A percentile compares a stretch with the other conserved stretches of the same genome.
Evolutionary conservation across 2,329 filamentous ascomycete genomes (phyloP).

Genomic region (Neurospora sp.): DNA sequence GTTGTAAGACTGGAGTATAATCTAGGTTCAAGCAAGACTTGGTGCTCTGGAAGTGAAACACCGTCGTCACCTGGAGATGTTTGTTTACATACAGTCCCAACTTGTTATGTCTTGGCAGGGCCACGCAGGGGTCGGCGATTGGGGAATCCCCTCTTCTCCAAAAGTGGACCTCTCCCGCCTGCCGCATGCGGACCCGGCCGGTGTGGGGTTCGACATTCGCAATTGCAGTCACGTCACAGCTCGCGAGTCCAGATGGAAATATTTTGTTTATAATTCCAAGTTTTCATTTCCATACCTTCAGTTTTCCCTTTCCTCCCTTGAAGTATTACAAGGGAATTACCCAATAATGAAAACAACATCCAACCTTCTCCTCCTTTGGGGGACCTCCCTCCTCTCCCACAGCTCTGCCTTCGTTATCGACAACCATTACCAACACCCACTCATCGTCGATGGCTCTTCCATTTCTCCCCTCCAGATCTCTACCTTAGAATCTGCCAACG

Average conservation of each 20-base stretch:
- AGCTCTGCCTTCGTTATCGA: slow-evolving; percentile 1
- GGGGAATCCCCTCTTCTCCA: neutral
- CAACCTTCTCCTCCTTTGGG: slow-evolving; percentile 7
- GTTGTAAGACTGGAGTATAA: too few relatives aligned
- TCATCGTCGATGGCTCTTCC: neutral
- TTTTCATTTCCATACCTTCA: neutral
- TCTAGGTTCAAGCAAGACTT: neutral
- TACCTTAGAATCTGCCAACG: neutral
- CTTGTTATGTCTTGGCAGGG: neutral
- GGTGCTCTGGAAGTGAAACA: neutral
- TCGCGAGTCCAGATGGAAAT: neutral
- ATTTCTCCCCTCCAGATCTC: neutral
- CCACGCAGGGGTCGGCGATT: neutral
- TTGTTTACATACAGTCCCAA: neutral
- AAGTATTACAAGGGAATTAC: neutral
- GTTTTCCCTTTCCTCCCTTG: neutral
- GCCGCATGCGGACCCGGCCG: neutral
- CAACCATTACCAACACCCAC: neutral
- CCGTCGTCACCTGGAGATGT: neutral
- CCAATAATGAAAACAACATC: slow-evolving; percentile 9
- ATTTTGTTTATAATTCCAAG: neutral
- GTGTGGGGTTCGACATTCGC: neutral
- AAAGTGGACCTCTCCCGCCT: neutral
- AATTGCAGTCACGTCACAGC: neutral
- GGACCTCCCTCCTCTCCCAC: slow-evolving; percentile 2